Conservation (phyloP, 371 early-diverging fungal species). For the Batkoa obscura region DNA sequence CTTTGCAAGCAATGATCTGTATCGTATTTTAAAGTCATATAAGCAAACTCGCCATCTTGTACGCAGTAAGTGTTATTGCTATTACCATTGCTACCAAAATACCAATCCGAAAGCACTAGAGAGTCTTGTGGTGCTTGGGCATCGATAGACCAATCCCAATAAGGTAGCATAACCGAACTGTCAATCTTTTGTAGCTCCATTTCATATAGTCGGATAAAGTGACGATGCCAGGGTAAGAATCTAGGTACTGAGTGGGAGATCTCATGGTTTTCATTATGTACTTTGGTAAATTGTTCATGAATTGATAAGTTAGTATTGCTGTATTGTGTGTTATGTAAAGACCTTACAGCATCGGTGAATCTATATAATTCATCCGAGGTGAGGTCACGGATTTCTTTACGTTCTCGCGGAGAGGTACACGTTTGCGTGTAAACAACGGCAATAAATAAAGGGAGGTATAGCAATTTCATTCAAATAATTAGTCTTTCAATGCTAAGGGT, state of each 20-base stretch:
- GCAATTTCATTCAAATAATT: too few species aligned
- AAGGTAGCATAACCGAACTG: slow-evolving; percentile 21
- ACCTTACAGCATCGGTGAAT: not conserved
- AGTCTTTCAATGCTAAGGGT: too few species aligned
- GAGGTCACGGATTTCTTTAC: slow-evolving; percentile 7
- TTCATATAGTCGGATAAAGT: slow-evolving; percentile 15
- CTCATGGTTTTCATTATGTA: not conserved
- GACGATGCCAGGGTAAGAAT: slow-evolving; percentile 23
- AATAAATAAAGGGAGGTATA: too few species aligned
- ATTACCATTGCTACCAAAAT: slow-evolving; percentile 11
- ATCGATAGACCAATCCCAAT: slow-evolving; percentile 28
- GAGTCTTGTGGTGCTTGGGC: slow-evolving; percentile 7
- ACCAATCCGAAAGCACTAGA: slow-evolving; percentile 3
- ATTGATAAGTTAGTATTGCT: not conserved
- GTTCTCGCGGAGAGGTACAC: not conserved
- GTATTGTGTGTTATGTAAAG: not conserved
- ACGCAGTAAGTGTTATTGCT: not conserved
- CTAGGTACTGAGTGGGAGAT: slow-evolving; percentile 1
- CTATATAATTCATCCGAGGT: not conserved
- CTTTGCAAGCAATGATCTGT: too few species aligned
- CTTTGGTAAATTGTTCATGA: not conserved
- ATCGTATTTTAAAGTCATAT: too few species aligned
- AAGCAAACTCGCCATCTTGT: slow-evolving; percentile 4
- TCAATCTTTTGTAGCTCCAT: slow-evolving; percentile 13
- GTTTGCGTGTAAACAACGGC: not conserved